Evolutionary conservation across 1,139 yeast genomes (phyloP).

Genomic region (Nakaseomyces bracarensis): DNA sequence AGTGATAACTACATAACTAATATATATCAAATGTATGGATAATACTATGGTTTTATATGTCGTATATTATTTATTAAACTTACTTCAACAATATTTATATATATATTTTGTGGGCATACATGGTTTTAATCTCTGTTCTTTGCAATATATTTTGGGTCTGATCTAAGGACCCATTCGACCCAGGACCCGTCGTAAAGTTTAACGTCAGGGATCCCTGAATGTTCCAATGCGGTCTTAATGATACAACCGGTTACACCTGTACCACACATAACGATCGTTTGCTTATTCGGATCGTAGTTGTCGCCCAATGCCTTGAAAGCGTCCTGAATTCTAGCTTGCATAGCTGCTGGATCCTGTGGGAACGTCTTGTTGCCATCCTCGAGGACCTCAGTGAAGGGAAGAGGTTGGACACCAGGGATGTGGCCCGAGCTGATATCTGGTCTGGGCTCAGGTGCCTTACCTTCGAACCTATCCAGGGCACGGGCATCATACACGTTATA

Average conservation of each 20-base stretch:
- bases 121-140: slow-evolving; percentile 23
- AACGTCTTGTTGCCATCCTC: slow-evolving; percentile 41
- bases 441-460: slow-evolving; percentile 78
- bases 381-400: slow-evolving; percentile 63
- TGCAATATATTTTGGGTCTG: slow-evolving; percentile 30
- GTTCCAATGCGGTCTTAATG: slow-evolving; percentile 59
- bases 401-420: slow-evolving; percentile 67
- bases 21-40: no score
- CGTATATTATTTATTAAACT: no score
- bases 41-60: no score
- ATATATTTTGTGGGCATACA: background rate
- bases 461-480: slow-evolving; percentile 63
- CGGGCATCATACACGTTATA: slow-evolving; percentile 75
- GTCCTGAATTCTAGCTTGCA: slow-evolving; percentile 19
- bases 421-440: slow-evolving; percentile 85
- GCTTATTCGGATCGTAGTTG: slow-evolving; percentile 41
- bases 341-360: slow-evolving; percentile 18
- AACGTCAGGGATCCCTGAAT: slow-evolving; percentile 45
- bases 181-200: slow-evolving; percentile 90
- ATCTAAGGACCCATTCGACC: slow-evolving; percentile 49
- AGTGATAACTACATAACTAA: no score
- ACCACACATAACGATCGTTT: slow-evolving; percentile 83
- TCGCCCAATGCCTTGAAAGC: slow-evolving; percentile 15
- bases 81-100: background rate
- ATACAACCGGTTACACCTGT: slow-evolving; percentile 93